phyloP scores from a whole-genome alignment of 257 asterid species.

The Cinchona pubescens region DNA sequence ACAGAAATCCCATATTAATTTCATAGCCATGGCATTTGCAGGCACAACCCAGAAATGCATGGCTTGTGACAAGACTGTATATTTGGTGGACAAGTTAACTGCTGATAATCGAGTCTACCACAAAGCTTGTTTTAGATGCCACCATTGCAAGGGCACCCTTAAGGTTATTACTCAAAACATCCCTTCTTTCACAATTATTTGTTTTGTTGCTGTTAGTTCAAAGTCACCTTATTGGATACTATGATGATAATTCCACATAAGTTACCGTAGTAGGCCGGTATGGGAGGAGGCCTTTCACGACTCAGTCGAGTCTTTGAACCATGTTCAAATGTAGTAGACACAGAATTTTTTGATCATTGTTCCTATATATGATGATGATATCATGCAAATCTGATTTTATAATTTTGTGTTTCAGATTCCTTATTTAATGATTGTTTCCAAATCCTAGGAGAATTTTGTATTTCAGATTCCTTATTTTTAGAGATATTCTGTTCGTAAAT shows the following conservation, averaged over 20 bases:
- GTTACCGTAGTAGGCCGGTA: too few relatives aligned
- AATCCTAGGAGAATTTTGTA: background rate
- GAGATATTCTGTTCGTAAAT: background rate
- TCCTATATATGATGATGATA: too few relatives aligned
- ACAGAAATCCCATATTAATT: background rate
- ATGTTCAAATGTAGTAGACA: too few relatives aligned
- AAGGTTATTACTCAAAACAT: slow-evolving; percentile 37
- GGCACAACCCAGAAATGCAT: slow-evolving; percentile 98
- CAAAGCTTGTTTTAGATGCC: slow-evolving; percentile 96
- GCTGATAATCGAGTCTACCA: slow-evolving; percentile 89
- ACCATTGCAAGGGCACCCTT: slow-evolving; percentile 94
- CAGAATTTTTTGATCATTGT: too few relatives aligned
- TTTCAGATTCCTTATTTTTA: background rate
- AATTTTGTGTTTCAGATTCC: background rate
- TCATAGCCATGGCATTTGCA: slow-evolving; percentile 75
- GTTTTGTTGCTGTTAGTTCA: too few relatives aligned
- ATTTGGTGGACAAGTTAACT: slow-evolving; percentile 81
- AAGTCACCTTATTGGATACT: too few relatives aligned
- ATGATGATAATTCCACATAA: too few relatives aligned
- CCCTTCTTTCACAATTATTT: background rate
- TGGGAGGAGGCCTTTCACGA: too few relatives aligned
- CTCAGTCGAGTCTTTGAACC: too few relatives aligned
- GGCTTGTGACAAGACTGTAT: slow-evolving; percentile 93
- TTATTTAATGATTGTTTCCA: background rate
- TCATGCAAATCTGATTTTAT: background rate